Evolutionary conservation across 768 basidiomycete species (phyloP), one percentile per base, ranked within the genome.

Genomic region (Podaxis sp.): DNA sequence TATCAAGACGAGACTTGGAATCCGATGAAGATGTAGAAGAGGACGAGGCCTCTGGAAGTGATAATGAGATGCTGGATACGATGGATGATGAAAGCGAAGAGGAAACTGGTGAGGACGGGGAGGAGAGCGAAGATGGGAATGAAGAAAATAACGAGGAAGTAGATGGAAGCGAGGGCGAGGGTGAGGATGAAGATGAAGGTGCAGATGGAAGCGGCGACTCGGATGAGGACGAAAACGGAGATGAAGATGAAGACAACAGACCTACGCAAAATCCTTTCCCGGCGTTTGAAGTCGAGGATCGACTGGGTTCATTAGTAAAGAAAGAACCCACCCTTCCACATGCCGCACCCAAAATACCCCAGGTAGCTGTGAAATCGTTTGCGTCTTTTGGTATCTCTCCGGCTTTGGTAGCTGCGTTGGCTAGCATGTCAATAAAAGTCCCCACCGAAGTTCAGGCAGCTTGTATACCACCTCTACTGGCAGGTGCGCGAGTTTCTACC

Each of bases 371-470:
- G 3, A 46, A 66, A 37, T 78, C 83, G 17, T 93, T 90, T 65
- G 69, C 74, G 15, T 79, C 82, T 2, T 76, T 93, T 63, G 87
- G 85, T 2, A 80, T 92, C 63, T 87, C 86, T 0, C 62, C 78
- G 2, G 70, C 79, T 2, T 78, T 99, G 37, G 83, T 87, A 58
- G 68, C 76, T 13, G 87, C 93, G 1, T 79, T 98, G 57, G 76
- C 75, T 33, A 81, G 83, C 38, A 94, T 99, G 90, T 93, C 94
- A 13, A 98, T 98, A 64, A 82, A 80, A 40, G 71, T 74, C 2
- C 96, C 96, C 0, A 98, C 96, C 0, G 87, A 90, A 64, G 88
- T 99, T 29, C 96, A 99, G 69, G 80, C 83, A 0, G 92, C 93
- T 3, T 98, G 96, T 73, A 91, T 99, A 69, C 93, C 93, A 2